phyloP scores from a whole-genome alignment of 441 rosid genomes.

The Brassica balearica region DNA sequence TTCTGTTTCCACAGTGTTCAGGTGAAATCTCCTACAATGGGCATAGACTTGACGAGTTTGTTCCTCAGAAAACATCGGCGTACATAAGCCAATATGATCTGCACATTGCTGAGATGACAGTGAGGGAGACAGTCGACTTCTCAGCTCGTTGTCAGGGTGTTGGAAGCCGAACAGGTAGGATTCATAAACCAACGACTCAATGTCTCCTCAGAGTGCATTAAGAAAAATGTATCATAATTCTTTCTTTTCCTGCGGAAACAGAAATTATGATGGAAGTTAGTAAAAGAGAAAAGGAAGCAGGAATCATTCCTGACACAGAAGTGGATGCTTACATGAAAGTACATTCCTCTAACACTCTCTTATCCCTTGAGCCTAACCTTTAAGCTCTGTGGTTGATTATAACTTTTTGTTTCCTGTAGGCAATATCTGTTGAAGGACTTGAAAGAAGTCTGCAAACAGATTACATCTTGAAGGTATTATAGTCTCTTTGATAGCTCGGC shows the following conservation, averaged over 20 bases:
- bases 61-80: conserved; percentile 67
- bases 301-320: conserved; percentile 66
- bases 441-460: conserved; percentile 64
- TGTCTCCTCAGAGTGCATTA: background rate
- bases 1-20: conserved; percentile 41
- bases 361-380: background rate
- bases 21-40: conserved; percentile 72
- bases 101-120: conserved; percentile 80
- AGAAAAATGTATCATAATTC: background rate
- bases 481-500: conserved; percentile 18
- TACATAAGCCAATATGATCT: conserved; percentile 73
- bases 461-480: conserved; percentile 63
- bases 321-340: conserved; percentile 75
- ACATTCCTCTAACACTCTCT: background rate
- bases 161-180: conserved; percentile 61
- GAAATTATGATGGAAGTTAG: conserved; percentile 61
- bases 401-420: conserved; percentile 40
- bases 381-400: conserved; percentile 1
- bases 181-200: conserved; percentile 7
- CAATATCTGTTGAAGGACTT: conserved; percentile 57
- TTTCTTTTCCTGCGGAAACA: conserved; percentile 30
- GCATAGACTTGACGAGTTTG: conserved; percentile 56
- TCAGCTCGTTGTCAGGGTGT: conserved; percentile 69
- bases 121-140: conserved; percentile 66
- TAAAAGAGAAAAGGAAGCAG: conserved; percentile 60